These are phyloP conservation scores for Eimeria sp. DNA, from an alignment of 169 alveolate species.

Conservation along the genomic window DNA sequence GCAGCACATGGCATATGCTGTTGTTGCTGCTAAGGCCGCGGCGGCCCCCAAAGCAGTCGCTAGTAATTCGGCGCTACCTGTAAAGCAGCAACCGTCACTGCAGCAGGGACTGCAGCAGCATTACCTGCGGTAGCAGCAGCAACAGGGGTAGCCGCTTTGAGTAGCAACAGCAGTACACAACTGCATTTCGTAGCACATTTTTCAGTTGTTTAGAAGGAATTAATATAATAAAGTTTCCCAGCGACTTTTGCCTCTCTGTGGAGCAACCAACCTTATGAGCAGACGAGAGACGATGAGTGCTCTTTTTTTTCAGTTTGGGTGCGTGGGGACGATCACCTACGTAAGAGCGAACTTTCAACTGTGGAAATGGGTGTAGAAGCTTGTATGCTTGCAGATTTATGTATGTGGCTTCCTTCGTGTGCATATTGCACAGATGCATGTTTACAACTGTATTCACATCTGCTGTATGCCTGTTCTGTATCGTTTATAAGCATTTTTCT, in stretches of 20 bases:
- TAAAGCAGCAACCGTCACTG: constrained; percentile 6
- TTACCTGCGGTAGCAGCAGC: constrained; percentile 16
- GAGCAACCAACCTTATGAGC: neutral
- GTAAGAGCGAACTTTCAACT: neutral
- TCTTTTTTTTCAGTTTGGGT: neutral
- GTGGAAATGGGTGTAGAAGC: neutral
- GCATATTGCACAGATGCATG: neutral
- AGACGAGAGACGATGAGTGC: neutral
- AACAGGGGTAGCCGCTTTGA: neutral
- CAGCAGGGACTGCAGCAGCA: neutral
- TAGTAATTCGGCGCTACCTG: neutral
- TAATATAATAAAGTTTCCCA: neutral
- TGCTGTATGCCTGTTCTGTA: neutral
- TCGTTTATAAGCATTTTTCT: too few relatives aligned
- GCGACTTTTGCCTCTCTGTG: neutral
- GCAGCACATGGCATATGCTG: neutral
- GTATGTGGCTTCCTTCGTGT: neutral
- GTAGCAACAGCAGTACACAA: neutral
- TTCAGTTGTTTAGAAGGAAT: neutral
- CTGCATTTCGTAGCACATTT: neutral
- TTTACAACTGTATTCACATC: neutral
- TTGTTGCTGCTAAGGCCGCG: neutral
- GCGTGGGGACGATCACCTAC: neutral
- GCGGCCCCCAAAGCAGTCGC: neutral
- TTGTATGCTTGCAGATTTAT: neutral